A percentile compares a stretch with the other conserved stretches of the same genome.
Evolutionary conservation across 73 alveolate genomes (phyloP).

Genomic region (Symbiodinium pilosum): DNA sequence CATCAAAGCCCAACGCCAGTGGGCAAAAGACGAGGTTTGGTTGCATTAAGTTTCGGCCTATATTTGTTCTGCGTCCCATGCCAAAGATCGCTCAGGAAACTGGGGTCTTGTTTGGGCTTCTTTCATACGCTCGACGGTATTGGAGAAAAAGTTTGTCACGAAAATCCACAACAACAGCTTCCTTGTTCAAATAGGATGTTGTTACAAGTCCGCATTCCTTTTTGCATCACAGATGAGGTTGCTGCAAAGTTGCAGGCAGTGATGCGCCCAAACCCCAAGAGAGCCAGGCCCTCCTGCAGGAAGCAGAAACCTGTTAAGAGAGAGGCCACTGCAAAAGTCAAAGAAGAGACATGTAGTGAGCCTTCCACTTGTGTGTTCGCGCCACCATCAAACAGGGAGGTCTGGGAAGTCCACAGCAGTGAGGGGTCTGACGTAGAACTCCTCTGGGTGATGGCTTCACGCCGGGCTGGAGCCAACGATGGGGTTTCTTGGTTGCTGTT

Average conservation of each 20-base stretch:
- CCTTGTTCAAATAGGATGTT: neutral
- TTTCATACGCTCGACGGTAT: neutral
- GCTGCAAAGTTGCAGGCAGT: conserved; percentile 20
- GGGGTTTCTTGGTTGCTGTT: neutral
- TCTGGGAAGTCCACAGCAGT: conserved; percentile 5
- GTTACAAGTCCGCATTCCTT: neutral
- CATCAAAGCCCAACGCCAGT: neutral
- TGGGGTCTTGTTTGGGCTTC: neutral
- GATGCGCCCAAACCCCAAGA: neutral
- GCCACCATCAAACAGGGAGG: neutral
- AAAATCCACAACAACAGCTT: neutral
- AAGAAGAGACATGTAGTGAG: neutral
- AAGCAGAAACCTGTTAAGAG: neutral
- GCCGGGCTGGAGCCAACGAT: too few species aligned
- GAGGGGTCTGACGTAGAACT: neutral
- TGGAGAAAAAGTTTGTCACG: conserved; percentile 1
- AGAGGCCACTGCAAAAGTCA: neutral
- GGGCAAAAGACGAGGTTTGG: conserved; percentile 30
- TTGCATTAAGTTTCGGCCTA: neutral
- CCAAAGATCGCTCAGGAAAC: conserved; percentile 36
- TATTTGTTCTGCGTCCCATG: too few species aligned
- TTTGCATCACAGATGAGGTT: neutral
- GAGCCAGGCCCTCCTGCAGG: neutral
- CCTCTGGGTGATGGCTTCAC: neutral
- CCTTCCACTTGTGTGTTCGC: neutral